These are phyloP conservation scores for Amoeboaphelidium protococcarum DNA, from an alignment of 371 early-diverging fungal species.

Conservation along the genomic window DNA sequence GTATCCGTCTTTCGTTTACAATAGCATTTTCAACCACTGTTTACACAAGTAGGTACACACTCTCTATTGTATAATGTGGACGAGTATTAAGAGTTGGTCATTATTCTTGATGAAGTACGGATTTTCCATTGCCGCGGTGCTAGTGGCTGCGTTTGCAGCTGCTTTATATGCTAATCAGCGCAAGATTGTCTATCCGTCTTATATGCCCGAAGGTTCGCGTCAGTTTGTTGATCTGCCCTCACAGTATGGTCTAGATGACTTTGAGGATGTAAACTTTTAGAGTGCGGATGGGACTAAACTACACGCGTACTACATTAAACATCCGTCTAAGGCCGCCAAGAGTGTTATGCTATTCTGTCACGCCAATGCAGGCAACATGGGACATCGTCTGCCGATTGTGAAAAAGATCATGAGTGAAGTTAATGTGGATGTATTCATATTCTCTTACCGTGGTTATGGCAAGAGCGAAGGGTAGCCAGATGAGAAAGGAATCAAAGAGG, in stretches of 20 bases:
- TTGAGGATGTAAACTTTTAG: constrained; percentile 35
- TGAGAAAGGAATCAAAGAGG: constrained; percentile 60
- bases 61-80: no score
- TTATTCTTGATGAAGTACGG: no score
- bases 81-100: no score
- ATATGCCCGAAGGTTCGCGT: constrained; percentile 9
- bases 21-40: no score
- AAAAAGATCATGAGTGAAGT: constrained; percentile 26
- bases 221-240: constrained; percentile 13
- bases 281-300: constrained; percentile 54
- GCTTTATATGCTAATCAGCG: background rate
- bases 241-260: constrained; percentile 20
- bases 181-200: background rate
- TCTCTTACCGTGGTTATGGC: constrained; percentile 88
- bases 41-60: no score
- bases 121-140: no score
- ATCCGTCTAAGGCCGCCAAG: background rate
- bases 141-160: background rate
- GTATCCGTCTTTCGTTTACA: no score
- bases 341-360: constrained; percentile 5
- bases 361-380: constrained; percentile 92
- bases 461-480: constrained; percentile 51
- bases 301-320: constrained; percentile 39
- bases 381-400: constrained; percentile 73
- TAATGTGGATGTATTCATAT: constrained; percentile 63